These are phyloP conservation scores for Psilocybe mexicana DNA, from an alignment of 1,284 basidiomycete genomes.

Conservation along the genomic window DNA sequence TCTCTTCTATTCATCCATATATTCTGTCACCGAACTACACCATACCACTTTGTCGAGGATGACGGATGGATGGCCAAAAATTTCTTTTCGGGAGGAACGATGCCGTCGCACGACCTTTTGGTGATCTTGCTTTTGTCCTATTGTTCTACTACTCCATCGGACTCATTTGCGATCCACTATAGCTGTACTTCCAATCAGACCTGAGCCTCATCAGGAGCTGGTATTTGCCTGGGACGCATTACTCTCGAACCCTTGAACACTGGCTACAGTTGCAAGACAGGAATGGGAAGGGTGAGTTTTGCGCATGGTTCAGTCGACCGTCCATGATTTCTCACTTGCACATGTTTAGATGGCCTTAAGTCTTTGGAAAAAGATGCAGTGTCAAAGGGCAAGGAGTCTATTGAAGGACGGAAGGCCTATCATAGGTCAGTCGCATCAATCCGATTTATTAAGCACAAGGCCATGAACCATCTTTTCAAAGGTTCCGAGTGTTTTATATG, in stretches of 20 bases:
- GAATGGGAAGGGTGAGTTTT: conserved; percentile 38
- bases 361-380: conserved; percentile 53
- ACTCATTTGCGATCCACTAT: not conserved
- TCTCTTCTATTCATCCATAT: conserved; percentile 73
- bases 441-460: not conserved
- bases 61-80: conserved; percentile 81
- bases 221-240: conserved; percentile 70
- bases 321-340: not conserved
- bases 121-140: conserved; percentile 28
- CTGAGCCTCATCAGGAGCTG: conserved; percentile 59
- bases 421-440: conserved; percentile 39
- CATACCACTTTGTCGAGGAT: conserved; percentile 74
- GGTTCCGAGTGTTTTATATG: conserved; percentile 76
- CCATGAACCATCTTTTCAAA: conserved; percentile 19
- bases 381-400: conserved; percentile 44
- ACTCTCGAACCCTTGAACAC: conserved; percentile 67
- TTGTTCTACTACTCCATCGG: not conserved
- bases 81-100: conserved; percentile 74
- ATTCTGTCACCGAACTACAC: conserved; percentile 68
- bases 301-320: not conserved
- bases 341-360: conserved; percentile 44
- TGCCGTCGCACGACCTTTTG: conserved; percentile 71
- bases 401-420: conserved; percentile 64
- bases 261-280: conserved; percentile 70
- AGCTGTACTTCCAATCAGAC: conserved; percentile 73